These are phyloP conservation scores for Aspergillus pseudoterreus DNA, from an alignment of 2,329 filamentous ascomycete species.

Conservation along the genomic window DNA sequence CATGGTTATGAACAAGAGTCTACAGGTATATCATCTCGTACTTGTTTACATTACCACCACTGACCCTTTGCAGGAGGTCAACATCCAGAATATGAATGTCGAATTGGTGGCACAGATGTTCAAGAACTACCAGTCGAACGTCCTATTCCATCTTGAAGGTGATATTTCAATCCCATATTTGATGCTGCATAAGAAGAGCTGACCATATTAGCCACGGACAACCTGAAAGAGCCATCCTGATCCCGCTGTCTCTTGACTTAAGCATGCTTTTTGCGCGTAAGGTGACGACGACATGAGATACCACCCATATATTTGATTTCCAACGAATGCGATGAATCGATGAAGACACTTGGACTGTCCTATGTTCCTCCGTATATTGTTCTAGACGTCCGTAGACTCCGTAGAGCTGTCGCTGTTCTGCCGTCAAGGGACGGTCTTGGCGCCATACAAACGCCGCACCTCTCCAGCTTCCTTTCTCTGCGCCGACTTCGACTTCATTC, in stretches of 20 bases:
- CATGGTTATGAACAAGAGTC: constrained; percentile 84
- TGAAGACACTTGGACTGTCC: neutral
- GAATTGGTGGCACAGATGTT: constrained; percentile 99
- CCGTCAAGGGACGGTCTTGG: constrained; percentile 11
- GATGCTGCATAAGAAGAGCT: constrained; percentile 8
- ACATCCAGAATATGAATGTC: constrained; percentile 98
- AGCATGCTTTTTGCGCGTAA: neutral
- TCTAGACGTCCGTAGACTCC: neutral
- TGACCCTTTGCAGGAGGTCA: constrained; percentile 71
- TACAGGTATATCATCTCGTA: constrained; percentile 59
- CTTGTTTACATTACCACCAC: neutral
- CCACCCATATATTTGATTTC: neutral
- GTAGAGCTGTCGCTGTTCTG: neutral
- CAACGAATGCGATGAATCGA: neutral
- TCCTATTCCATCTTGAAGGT: constrained; percentile 94
- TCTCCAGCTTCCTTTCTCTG: constrained; percentile 9
- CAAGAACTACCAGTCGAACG: constrained; percentile 98
- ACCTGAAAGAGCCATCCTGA: constrained; percentile 72
- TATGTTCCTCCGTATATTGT: neutral
- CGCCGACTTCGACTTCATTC: constrained; percentile 9
- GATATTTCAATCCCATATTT: constrained; percentile 35
- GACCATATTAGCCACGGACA: constrained; percentile 66
- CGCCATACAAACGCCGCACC: constrained; percentile 14
- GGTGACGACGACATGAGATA: neutral
- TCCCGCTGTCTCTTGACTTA: neutral